Conservation (phyloP, 331 rosid species). For the Acacia concinna region DNA sequence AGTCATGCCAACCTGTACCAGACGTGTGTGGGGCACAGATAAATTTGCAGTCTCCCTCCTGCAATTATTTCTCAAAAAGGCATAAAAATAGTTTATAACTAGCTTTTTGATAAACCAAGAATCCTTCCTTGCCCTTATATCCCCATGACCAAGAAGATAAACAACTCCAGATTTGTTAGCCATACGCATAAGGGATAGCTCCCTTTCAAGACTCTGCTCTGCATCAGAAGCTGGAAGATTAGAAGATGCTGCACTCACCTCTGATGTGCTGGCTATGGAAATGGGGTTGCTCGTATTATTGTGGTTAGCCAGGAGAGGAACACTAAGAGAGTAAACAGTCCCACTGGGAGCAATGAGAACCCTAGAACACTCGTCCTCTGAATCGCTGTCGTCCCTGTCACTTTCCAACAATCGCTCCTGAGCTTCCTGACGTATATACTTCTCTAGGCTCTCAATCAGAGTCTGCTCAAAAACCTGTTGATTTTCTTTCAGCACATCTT, state of each 20-base stretch:
- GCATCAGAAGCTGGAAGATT: slow-evolving; percentile 58
- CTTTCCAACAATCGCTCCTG: slow-evolving; percentile 92
- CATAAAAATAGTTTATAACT: slow-evolving; percentile 84
- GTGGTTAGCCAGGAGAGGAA: slow-evolving; percentile 77
- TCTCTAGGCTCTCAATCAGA: slow-evolving; percentile 94
- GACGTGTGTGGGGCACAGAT: slow-evolving; percentile 90
- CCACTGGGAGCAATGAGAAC: slow-evolving; percentile 90
- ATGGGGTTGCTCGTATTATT: slow-evolving; percentile 40
- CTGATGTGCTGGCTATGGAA: slow-evolving; percentile 71
- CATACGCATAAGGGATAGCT: slow-evolving; percentile 77
- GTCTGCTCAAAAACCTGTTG: slow-evolving; percentile 92
- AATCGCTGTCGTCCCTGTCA: slow-evolving; percentile 72
- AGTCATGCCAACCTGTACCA: slow-evolving; percentile 98
- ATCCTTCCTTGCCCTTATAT: slow-evolving; percentile 89
- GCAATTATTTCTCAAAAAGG: slow-evolving; percentile 91
- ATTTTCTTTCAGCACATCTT: slow-evolving; percentile 93
- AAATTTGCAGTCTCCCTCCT: slow-evolving; percentile 79
- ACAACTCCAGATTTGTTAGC: slow-evolving; percentile 98
- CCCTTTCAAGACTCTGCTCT: slow-evolving; percentile 89
- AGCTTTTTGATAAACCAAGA: slow-evolving; percentile 97
- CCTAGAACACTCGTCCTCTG: slow-evolving; percentile 62
- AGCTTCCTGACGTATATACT: slow-evolving; percentile 92
- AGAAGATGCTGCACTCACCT: slow-evolving; percentile 40
- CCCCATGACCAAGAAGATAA: slow-evolving; percentile 96
- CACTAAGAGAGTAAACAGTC: slow-evolving; percentile 85